Evolutionary conservation across 257 asterid genomes (phyloP).

Genomic region (Cynanchum wilfordii): DNA sequence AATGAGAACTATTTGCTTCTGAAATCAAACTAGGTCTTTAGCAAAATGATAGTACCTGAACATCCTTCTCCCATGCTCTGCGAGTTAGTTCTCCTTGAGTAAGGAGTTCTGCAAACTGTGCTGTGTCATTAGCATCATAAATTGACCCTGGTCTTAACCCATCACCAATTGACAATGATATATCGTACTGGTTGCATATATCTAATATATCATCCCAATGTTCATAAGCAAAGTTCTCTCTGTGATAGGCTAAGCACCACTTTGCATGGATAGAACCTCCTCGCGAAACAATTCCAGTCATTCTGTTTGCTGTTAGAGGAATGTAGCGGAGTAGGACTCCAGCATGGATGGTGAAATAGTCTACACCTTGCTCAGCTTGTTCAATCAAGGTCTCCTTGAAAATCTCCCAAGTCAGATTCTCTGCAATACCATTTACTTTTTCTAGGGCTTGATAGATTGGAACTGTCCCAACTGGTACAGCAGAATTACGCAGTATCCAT

Average conservation of each 20-base stretch:
- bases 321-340: slow-evolving; percentile 91
- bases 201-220: slow-evolving; percentile 97
- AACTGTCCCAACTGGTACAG: slow-evolving; percentile 94
- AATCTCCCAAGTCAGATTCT: slow-evolving; percentile 86
- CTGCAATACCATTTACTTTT: slow-evolving; percentile 87
- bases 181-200: slow-evolving; percentile 87
- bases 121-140: slow-evolving; percentile 89
- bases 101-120: slow-evolving; percentile 91
- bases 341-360: slow-evolving; percentile 92
- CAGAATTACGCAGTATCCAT: slow-evolving; percentile 96
- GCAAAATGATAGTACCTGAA: slow-evolving; percentile 47
- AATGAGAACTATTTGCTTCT: neutral
- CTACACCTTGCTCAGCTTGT: slow-evolving; percentile 98
- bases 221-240: slow-evolving; percentile 89
- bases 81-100: slow-evolving; percentile 94
- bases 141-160: slow-evolving; percentile 97
- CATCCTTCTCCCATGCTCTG: slow-evolving; percentile 96
- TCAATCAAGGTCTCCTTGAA: slow-evolving; percentile 86
- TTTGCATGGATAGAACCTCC: slow-evolving; percentile 98
- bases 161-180: slow-evolving; percentile 87
- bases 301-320: slow-evolving; percentile 83
- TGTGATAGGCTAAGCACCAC: slow-evolving; percentile 95
- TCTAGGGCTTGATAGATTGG: slow-evolving; percentile 95
- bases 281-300: slow-evolving; percentile 94
- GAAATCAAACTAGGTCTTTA: neutral